Conservation (phyloP, 345 rosid genomes). For the Pugionium cornutum region DNA sequence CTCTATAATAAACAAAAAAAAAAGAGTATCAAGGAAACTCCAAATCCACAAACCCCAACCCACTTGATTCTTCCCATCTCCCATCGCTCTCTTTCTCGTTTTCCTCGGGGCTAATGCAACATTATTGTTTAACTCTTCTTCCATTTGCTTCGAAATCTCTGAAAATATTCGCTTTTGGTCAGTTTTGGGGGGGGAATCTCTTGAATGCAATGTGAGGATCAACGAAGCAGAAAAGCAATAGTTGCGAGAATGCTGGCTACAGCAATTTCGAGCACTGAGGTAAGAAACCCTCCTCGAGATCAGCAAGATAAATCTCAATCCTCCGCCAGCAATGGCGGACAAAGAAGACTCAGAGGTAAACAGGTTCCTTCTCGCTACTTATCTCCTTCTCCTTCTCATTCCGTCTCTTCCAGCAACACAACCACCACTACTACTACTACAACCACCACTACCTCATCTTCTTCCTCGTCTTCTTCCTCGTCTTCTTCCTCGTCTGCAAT, state of each 20-base stretch:
- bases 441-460: constrained; percentile 38
- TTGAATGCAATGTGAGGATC: constrained; percentile 57
- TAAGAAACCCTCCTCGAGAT: constrained; percentile 43
- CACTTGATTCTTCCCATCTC: constrained; percentile 6
- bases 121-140: constrained; percentile 19
- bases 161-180: constrained; percentile 13
- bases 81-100: constrained; percentile 33
- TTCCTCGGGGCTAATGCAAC: constrained; percentile 31
- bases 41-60: too few species aligned
- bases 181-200: constrained; percentile 12
- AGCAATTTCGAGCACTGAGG: constrained; percentile 41
- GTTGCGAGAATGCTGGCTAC: constrained; percentile 71
- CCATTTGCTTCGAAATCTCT: constrained; percentile 30
- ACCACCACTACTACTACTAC: background rate
- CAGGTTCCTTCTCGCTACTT: constrained; percentile 82
- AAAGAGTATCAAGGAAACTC: too few species aligned
- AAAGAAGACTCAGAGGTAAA: constrained; percentile 70
- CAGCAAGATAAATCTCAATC: constrained; percentile 21
- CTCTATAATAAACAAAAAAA: too few species aligned
- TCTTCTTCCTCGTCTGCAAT: constrained; percentile 49
- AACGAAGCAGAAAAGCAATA: constrained; percentile 18
- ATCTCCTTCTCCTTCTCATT: constrained; percentile 81
- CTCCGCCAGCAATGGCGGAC: constrained; percentile 43
- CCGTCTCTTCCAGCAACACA: constrained; percentile 48
- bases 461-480: constrained; percentile 59